Percentiles rank a stretch among this genome's conserved stretches.
These are phyloP conservation scores for Naganishia randhawae DNA, from an alignment of 768 basidiomycete genomes.

Conservation along the genomic window DNA sequence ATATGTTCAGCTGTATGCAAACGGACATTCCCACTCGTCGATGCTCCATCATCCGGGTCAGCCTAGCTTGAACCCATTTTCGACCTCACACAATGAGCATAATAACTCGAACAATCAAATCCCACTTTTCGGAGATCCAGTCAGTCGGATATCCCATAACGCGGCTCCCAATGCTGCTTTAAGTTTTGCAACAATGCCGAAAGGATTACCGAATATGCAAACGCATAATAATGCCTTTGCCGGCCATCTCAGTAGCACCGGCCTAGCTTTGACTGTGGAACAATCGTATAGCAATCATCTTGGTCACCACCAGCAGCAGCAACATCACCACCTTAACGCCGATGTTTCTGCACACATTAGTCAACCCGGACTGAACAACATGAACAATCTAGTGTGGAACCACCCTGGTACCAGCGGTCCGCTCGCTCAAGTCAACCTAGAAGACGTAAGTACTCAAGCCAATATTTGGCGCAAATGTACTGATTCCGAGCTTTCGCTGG, in stretches of 20 bases:
- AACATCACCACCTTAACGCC: not conserved
- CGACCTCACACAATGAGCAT: not conserved
- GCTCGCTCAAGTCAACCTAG: not conserved
- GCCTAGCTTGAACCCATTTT: not conserved
- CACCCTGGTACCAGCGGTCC: not conserved
- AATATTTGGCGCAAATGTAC: not conserved
- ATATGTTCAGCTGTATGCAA: constrained; percentile 1
- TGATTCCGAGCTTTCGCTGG: not conserved
- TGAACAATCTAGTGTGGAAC: not conserved
- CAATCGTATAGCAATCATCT: not conserved
- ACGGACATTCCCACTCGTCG: constrained; percentile 2
- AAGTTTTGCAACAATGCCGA: not conserved
- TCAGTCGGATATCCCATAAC: not conserved
- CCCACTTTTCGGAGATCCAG: not conserved
- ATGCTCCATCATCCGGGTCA: not conserved
- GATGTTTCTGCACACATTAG: not conserved
- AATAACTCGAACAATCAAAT: not conserved
- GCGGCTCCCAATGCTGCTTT: not conserved
- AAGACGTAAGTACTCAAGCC: not conserved
- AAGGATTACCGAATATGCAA: not conserved
- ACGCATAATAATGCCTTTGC: not conserved
- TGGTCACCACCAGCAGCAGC: not conserved
- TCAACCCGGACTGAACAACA: not conserved
- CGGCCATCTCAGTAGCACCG: not conserved
- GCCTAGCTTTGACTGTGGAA: constrained; percentile 8